Percentiles rank a stretch among this genome's conserved stretches.
These are phyloP conservation scores for Trypanosoma rangeli DNA, from an alignment of 208 protist genomes.

Conservation along the genomic window DNA sequence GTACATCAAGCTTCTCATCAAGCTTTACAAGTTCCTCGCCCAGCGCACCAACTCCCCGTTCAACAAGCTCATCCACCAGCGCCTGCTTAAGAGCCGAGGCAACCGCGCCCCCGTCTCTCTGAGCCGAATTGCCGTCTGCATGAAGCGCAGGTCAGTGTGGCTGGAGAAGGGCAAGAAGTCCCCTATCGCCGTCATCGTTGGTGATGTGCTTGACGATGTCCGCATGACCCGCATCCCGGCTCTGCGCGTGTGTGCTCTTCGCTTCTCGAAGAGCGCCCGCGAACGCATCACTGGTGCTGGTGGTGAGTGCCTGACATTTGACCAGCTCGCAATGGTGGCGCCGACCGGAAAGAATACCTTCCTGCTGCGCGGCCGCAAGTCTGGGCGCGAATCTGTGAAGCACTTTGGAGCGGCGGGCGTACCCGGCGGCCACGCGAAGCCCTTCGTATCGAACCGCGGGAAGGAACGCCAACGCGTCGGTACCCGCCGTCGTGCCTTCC, in stretches of 20 bases:
- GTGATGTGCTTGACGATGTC: conserved; percentile 99
- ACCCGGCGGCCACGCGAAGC: conserved; percentile 90
- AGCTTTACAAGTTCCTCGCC: conserved; percentile 99
- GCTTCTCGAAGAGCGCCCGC: conserved; percentile 98
- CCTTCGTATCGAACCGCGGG: conserved; percentile 62
- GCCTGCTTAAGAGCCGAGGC: conserved; percentile 95
- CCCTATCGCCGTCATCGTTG: conserved; percentile 98
- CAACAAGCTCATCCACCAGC: conserved; percentile 98
- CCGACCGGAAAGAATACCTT: conserved; percentile 98
- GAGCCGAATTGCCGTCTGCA: conserved; percentile 93
- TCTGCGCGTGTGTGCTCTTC: conserved; percentile 97
- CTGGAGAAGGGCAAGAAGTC: conserved; percentile 76
- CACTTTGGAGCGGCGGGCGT: conserved; percentile 98
- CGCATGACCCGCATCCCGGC: conserved; percentile 96
- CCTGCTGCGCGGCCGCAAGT: conserved; percentile 96
- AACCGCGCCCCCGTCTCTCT: conserved; percentile 98
- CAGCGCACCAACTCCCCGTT: conserved; percentile 98
- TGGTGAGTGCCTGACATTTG: conserved; percentile 99
- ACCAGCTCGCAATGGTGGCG: conserved; percentile 97
- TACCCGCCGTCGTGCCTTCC: conserved; percentile 21
- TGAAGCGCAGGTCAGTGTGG: conserved; percentile 90
- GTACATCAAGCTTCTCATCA: conserved; percentile 98
- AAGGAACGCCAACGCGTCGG: conserved; percentile 94
- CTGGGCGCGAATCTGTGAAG: conserved; percentile 96
- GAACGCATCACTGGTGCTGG: conserved; percentile 98